These are phyloP conservation scores for Notholithocarpus densiflorus DNA, from an alignment of 306 rosid species.

Conservation along the genomic window DNA sequence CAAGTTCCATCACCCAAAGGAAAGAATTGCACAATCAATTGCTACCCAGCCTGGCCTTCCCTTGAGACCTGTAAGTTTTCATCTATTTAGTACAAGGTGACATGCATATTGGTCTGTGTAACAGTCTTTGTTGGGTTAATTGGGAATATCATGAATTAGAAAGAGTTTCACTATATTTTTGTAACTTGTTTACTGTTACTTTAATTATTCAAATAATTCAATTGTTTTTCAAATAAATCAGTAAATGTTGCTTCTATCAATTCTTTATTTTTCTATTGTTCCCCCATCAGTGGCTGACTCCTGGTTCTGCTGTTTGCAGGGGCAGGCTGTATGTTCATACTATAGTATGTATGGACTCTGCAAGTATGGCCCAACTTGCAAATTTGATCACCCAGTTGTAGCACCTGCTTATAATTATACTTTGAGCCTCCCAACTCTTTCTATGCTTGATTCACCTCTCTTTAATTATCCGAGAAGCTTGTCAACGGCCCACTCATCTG, in stretches of 20 bases:
- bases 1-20: constrained; percentile 88
- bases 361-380: constrained; percentile 93
- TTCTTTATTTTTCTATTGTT: neutral
- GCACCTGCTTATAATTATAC: constrained; percentile 56
- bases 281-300: constrained; percentile 9
- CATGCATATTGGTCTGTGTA: neutral
- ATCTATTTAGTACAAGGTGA: constrained; percentile 12
- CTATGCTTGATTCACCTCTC: constrained; percentile 45
- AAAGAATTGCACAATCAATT: constrained; percentile 54
- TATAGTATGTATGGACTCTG: constrained; percentile 75
- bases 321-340: constrained; percentile 73
- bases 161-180: neutral
- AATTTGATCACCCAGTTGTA: constrained; percentile 70
- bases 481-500: constrained; percentile 35
- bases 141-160: neutral
- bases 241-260: neutral
- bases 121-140: neutral
- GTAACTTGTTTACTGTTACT: neutral
- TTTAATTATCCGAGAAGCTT: constrained; percentile 44
- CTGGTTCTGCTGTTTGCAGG: constrained; percentile 47
- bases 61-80: constrained; percentile 74
- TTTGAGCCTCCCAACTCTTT: constrained; percentile 36
- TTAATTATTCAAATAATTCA: neutral
- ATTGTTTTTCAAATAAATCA: neutral
- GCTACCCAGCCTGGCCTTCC: constrained; percentile 71